Conservation (phyloP, 768 basidiomycete genomes). For the Tylopilus subfusipes region DNA sequence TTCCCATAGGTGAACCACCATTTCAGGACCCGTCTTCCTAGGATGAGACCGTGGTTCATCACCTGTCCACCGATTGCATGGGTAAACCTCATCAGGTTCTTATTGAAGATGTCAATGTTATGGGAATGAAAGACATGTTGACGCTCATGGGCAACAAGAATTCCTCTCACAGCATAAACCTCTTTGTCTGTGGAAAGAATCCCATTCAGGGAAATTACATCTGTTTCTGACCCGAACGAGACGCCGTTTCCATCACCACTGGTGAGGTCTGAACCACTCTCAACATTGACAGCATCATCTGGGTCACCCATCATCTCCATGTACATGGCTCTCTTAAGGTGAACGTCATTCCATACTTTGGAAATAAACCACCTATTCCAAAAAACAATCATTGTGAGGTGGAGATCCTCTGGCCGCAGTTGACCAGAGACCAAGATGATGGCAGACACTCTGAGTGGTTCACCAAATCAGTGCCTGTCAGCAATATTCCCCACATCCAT, state of each 20-base stretch:
- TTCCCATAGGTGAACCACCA: neutral
- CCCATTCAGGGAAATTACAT: no score
- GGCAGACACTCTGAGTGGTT: no score
- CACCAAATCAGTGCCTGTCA: no score
- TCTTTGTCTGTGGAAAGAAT: no score
- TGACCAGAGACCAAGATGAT: no score
- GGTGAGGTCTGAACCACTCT: neutral
- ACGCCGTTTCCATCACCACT: neutral
- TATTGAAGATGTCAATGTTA: neutral
- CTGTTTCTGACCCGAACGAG: no score
- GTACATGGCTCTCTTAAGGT: no score
- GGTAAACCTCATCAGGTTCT: neutral
- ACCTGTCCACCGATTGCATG: neutral
- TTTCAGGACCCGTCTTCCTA: neutral
- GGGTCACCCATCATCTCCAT: no score
- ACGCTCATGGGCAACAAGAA: neutral
- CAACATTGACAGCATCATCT: conserved; percentile 8
- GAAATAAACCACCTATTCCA: neutral
- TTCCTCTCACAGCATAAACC: no score
- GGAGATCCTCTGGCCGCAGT: no score
- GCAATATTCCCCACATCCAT: no score
- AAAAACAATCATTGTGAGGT: no score
- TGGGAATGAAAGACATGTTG: conserved; percentile 4
- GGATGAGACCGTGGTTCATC: neutral
- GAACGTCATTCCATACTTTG: conserved; percentile 2